phyloP scores from a whole-genome alignment of 2,329 filamentous ascomycete genomes.

The Fusarium fracticaudum region DNA sequence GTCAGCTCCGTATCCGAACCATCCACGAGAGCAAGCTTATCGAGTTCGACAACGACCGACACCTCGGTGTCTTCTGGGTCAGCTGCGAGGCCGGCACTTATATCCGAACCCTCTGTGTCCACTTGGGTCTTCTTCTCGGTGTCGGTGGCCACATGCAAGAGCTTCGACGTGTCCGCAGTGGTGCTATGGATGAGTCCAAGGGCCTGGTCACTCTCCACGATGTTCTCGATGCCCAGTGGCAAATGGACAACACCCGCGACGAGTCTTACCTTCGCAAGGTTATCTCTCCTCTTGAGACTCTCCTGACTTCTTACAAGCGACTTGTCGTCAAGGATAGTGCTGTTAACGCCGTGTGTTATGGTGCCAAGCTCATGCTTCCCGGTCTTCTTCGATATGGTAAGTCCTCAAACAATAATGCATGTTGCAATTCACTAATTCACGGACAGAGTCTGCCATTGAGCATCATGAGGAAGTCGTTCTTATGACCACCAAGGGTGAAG shows the following conservation, averaged over 20 bases:
- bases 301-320: slow-evolving; percentile 93
- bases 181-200: slow-evolving; percentile 92
- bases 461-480: slow-evolving; percentile 95
- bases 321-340: slow-evolving; percentile 87
- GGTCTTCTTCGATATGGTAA: slow-evolving; percentile 90
- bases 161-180: slow-evolving; percentile 89
- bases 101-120: slow-evolving; percentile 97
- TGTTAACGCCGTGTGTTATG: slow-evolving; percentile 98
- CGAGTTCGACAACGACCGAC: slow-evolving; percentile 98
- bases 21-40: slow-evolving; percentile 97
- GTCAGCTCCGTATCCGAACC: slow-evolving; percentile 96
- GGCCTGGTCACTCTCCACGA: slow-evolving; percentile 89
- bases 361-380: slow-evolving; percentile 98
- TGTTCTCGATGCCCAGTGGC: slow-evolving; percentile 93
- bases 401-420: slow-evolving; percentile 43
- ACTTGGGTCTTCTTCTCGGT: slow-evolving; percentile 78
- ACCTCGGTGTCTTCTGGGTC: slow-evolving; percentile 98
- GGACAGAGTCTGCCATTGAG: slow-evolving; percentile 84
- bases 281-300: slow-evolving; percentile 90
- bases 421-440: slow-evolving; percentile 40
- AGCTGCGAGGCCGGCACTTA: slow-evolving; percentile 98
- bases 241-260: slow-evolving; percentile 93
- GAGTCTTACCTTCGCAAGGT: slow-evolving; percentile 92
- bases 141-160: slow-evolving; percentile 99
- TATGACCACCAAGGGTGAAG: slow-evolving; percentile 99